These are phyloP conservation scores for Citrus reticulata DNA, from an alignment of 345 rosid genomes.

Conservation along the genomic window DNA sequence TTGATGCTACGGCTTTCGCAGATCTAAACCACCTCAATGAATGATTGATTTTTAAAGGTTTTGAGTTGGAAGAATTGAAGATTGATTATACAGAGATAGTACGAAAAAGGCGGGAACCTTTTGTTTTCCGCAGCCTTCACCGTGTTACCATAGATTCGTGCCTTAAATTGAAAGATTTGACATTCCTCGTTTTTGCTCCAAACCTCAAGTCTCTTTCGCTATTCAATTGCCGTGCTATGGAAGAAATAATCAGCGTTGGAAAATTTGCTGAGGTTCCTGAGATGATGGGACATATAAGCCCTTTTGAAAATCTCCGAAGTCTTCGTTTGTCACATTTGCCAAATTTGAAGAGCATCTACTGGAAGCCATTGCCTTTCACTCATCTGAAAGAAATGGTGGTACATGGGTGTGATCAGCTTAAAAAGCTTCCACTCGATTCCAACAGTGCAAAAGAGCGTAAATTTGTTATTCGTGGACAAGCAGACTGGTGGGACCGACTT, in stretches of 20 bases:
- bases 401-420: neutral
- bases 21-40: neutral
- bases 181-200: neutral
- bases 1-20: neutral
- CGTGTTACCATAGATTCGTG: neutral
- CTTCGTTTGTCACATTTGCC: neutral
- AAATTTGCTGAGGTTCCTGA: too few relatives aligned
- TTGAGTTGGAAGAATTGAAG: neutral
- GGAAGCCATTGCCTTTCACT: neutral
- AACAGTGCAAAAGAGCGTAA: too few relatives aligned
- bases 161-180: neutral
- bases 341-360: slow-evolving; percentile 5
- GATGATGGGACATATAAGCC: neutral
- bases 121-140: neutral
- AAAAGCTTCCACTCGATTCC: too few relatives aligned
- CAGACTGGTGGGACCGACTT: too few relatives aligned
- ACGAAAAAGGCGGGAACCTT: neutral
- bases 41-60: neutral
- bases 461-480: too few relatives aligned
- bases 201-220: neutral
- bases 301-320: neutral
- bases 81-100: neutral
- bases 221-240: neutral
- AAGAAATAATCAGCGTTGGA: too few relatives aligned
- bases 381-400: neutral